Base-by-base conservation (phyloP, 345 rosid genomes). In the Crucihimalaya himalaica region DNA sequence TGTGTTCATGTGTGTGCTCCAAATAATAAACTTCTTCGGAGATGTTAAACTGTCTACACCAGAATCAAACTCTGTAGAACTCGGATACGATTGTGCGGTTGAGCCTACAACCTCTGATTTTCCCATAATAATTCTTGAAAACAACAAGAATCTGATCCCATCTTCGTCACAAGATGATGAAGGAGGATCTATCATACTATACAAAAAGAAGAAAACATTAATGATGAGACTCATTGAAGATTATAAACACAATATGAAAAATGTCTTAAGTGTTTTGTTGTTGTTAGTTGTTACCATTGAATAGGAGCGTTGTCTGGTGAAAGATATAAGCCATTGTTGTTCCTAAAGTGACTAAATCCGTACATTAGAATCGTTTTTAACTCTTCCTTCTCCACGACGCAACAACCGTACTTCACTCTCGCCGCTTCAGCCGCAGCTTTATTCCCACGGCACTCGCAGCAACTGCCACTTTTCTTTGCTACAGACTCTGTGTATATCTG, bases 1-100 rank as follows among this genome's bases (percentile, higher is more conserved):
- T 50, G 87, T 81, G 69, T 92, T 90, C 87, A 86, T 72, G 68
- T 83, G 78, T 25, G 84, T 83, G 51, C 82, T 85, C 96, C 98
- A 88, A 8, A 93, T 62, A 11, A 90, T 80, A 74, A 80, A 88
- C 81, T 70, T 86, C 51, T 66, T 90, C 0, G 91, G 89, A 50
- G 79, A 62, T 2, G 53, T 19, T 2, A 85, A 48, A 27, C 66
- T 66, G 62, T 93, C 97, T 0, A 90, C 82, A 40, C 96, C 97
- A 0, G 84, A 80, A 82, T 93, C 93, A n/a, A 82, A 88, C 70
- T 86, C 86, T 4, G 29, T 42, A 4, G 86, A 85, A 76, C 89
- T 84, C 9, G 94, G 96, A 70, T 74, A 84, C 10, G 50, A 66
- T 76, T 82, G 83, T 1, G 72, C 43, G 10, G 68, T 79, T 13